Evolutionary conservation across 164 flowering plant species (phyloP), one percentile per base, ranked within the genome.

Genomic region (Dillenia turbinata): DNA sequence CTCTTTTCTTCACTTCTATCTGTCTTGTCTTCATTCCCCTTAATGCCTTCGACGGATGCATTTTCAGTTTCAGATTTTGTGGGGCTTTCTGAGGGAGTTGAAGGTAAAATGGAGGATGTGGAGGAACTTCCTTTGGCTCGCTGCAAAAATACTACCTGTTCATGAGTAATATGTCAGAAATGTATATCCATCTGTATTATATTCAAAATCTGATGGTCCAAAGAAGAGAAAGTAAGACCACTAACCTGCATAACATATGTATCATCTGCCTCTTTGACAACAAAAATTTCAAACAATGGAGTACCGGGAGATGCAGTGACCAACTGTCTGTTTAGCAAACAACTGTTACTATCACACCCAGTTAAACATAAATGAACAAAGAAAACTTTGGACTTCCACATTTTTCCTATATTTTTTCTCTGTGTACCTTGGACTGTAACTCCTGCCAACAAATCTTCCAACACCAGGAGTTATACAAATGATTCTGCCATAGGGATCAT

Each of bases 201-300:
- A 33, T 33, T 33, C 7, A 33, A 33, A 33, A 33, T 33, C 40
- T 33, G 40, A 33, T 7, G 5, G 40, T 6, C 40, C 7, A 4
- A 33, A 33, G 40, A 33, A 33, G 6, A 33, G 40, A 33, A 47
- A 12, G 19, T 24, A 47, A n/a, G 47, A 49, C 33, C 54, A n/a
- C 16, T 12, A 13, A 47, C 19, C 47, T 11, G 17, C 46, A 49
- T 24, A 9, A 52, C 22, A 48, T 88, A 91, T 59, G 77, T 64
- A 43, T 71, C 73, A n/a, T 84, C 83, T 58, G 69, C 76, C 64
- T 83, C 90, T 76, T 85, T 89, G 59, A 85, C 85, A 57, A 94
- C 84, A 80, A 81, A 94, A 65, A 94, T 89, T 69, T 94, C 97
- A 79, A 91, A 94, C 44, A 94, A 69, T 44, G 89, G 93, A 44